phyloP scores from a whole-genome alignment of 805 yeast species.

The Candida golubevii region DNA sequence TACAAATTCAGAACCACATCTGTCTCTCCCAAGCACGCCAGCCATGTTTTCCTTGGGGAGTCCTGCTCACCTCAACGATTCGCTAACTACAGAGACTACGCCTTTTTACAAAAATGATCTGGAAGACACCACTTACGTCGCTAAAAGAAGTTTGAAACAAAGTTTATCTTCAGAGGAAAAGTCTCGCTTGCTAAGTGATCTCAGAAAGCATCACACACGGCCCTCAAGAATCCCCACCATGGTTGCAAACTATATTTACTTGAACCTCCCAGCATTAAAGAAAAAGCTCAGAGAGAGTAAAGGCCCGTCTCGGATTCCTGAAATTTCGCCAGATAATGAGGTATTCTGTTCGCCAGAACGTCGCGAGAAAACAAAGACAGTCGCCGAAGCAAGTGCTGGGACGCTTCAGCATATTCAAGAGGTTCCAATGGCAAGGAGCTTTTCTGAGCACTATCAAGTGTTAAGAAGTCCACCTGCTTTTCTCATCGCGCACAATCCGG shows the following conservation, averaged over 20 bases:
- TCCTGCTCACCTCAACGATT: background rate
- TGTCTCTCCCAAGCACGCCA: conserved; percentile 6
- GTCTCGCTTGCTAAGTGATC: background rate
- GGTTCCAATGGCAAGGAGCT: conserved; percentile 2
- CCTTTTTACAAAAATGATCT: conserved; percentile 3
- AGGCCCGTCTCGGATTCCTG: conserved; percentile 23
- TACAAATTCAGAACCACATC: background rate
- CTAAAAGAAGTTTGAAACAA: background rate
- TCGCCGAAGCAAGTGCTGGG: background rate
- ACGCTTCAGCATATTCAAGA: background rate
- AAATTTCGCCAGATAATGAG: conserved; percentile 27
- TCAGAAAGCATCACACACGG: background rate
- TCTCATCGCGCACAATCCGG: conserved; percentile 2
- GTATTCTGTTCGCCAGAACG: conserved; percentile 26
- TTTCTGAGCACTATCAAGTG: background rate
- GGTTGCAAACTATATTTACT: conserved; percentile 16
- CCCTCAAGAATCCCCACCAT: conserved; percentile 27
- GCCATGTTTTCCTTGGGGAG: conserved; percentile 4
- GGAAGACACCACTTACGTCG: background rate
- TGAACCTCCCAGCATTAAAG: conserved; percentile 23
- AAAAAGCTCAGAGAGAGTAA: conserved; percentile 14
- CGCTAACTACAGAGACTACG: conserved; percentile 5
- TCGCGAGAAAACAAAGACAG: conserved; percentile 2
- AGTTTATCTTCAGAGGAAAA: background rate
- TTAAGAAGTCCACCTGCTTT: conserved; percentile 10